phyloP scores from a whole-genome alignment of 1,139 yeast genomes.

The Kodamaea arcana region DNA sequence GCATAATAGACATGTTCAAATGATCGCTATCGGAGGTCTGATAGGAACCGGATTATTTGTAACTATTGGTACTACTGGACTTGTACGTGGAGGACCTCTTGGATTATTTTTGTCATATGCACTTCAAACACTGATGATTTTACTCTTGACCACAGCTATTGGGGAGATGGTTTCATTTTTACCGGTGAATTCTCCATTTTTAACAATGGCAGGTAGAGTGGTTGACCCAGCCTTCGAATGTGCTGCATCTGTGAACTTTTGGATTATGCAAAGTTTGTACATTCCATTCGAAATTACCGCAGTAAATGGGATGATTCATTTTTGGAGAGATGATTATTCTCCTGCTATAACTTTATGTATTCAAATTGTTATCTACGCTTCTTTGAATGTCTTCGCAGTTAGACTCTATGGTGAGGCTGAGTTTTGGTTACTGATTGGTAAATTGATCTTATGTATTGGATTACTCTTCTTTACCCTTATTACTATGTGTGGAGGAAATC shows the following conservation, averaged over 20 bases:
- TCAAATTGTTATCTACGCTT: slow-evolving; percentile 58
- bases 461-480: slow-evolving; percentile 68
- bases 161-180: slow-evolving; percentile 82
- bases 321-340: slow-evolving; percentile 72
- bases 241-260: slow-evolving; percentile 78
- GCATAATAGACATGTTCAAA: slow-evolving; percentile 40
- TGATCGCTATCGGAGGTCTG: slow-evolving; percentile 49
- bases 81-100: slow-evolving; percentile 46
- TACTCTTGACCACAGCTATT: slow-evolving; percentile 61
- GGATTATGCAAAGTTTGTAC: slow-evolving; percentile 69
- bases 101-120: slow-evolving; percentile 40
- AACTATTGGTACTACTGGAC: slow-evolving; percentile 41
- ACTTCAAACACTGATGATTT: slow-evolving; percentile 49
- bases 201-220: slow-evolving; percentile 51
- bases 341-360: slow-evolving; percentile 62
- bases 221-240: slow-evolving; percentile 70
- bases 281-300: slow-evolving; percentile 83
- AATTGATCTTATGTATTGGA: slow-evolving; percentile 67
- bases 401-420: slow-evolving; percentile 73
- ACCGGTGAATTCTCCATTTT: slow-evolving; percentile 65
- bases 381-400: slow-evolving; percentile 71
- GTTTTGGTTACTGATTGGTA: slow-evolving; percentile 75
- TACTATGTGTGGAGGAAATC: slow-evolving; percentile 86
- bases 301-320: slow-evolving; percentile 72
- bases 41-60: slow-evolving; percentile 50